These are phyloP conservation scores for Herpetomonas tarakana DNA, from an alignment of 208 protist species.

Conservation along the genomic window DNA sequence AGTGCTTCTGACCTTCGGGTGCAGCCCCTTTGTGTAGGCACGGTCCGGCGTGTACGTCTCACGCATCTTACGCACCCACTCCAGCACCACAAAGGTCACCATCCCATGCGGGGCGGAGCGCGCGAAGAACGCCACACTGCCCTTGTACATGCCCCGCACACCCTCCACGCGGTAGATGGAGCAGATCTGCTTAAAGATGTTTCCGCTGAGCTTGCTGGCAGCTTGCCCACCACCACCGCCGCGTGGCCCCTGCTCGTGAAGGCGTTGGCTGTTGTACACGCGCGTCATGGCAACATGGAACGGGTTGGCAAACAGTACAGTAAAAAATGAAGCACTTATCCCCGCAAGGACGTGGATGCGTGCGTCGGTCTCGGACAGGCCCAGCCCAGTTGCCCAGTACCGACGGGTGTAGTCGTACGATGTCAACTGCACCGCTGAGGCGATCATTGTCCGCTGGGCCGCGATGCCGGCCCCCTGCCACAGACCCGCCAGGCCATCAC, in stretches of 20 bases:
- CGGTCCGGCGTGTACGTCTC: slow-evolving; percentile 36
- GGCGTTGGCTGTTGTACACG: slow-evolving; percentile 35
- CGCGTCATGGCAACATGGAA: slow-evolving; percentile 70
- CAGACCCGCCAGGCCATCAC: slow-evolving; percentile 33
- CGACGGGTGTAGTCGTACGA: slow-evolving; percentile 35
- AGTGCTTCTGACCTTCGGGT: background rate
- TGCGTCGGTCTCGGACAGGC: slow-evolving; percentile 23
- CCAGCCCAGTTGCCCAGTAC: slow-evolving; percentile 3
- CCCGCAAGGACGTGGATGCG: slow-evolving; percentile 48
- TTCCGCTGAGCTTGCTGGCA: background rate
- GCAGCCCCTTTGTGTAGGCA: slow-evolving; percentile 41
- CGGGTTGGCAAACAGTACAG: slow-evolving; percentile 44
- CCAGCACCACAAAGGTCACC: slow-evolving; percentile 52
- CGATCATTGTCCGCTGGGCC: slow-evolving; percentile 41
- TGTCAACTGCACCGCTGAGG: slow-evolving; percentile 38
- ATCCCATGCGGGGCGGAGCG: slow-evolving; percentile 64
- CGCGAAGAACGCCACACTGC: slow-evolving; percentile 40
- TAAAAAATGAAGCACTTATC: slow-evolving; percentile 22
- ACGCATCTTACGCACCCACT: slow-evolving; percentile 46
- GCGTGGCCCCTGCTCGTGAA: too few relatives aligned
- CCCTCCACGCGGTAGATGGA: slow-evolving; percentile 59
- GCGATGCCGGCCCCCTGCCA: slow-evolving; percentile 46
- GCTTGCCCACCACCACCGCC: too few relatives aligned
- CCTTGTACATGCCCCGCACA: slow-evolving; percentile 68
- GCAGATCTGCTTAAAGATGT: slow-evolving; percentile 3